Evolutionary conservation across 371 early-diverging fungal species (phyloP).

Genomic region (Smittium culicis): DNA sequence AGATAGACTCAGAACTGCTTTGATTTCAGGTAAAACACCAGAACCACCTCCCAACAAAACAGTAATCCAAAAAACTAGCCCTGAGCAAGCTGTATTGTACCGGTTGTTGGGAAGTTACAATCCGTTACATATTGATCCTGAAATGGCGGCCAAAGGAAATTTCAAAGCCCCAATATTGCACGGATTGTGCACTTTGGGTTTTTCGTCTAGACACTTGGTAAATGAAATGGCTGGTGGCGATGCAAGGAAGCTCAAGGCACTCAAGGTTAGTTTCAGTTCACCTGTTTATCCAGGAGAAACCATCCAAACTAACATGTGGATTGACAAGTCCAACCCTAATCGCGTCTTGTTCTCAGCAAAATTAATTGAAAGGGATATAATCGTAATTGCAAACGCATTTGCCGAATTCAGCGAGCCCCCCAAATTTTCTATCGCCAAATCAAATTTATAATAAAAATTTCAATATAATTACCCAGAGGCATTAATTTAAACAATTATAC

Average conservation of each 20-base stretch:
- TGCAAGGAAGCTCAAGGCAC: slow-evolving; percentile 52
- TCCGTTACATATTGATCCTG: slow-evolving; percentile 90
- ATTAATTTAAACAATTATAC: too few species aligned
- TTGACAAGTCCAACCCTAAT: too few species aligned
- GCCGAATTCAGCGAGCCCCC: too few species aligned
- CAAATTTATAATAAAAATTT: too few species aligned
- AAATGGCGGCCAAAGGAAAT: slow-evolving; percentile 81
- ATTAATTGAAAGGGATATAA: too few species aligned
- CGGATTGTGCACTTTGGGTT: slow-evolving; percentile 84
- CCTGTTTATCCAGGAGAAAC: slow-evolving; percentile 97
- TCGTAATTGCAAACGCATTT: too few species aligned
- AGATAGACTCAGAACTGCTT: slow-evolving; percentile 61
- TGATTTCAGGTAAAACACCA: slow-evolving; percentile 53
- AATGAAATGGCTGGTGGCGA: slow-evolving; percentile 55
- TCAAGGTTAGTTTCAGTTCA: slow-evolving; percentile 81
- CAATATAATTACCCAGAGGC: too few species aligned
- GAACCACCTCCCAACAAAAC: slow-evolving; percentile 70
- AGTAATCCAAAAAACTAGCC: slow-evolving; percentile 71
- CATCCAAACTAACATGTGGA: slow-evolving; percentile 89
- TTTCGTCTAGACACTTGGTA: slow-evolving; percentile 76
- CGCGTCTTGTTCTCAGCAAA: too few species aligned
- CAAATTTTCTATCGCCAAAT: too few species aligned
- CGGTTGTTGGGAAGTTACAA: too few species aligned
- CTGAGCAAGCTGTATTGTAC: slow-evolving; percentile 84
- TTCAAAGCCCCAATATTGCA: slow-evolving; percentile 93